A percentile compares a stretch with the other conserved stretches of the same genome.
phyloP scores from a whole-genome alignment of 148 eudicot species.

The Fagopyrum tataricum region DNA sequence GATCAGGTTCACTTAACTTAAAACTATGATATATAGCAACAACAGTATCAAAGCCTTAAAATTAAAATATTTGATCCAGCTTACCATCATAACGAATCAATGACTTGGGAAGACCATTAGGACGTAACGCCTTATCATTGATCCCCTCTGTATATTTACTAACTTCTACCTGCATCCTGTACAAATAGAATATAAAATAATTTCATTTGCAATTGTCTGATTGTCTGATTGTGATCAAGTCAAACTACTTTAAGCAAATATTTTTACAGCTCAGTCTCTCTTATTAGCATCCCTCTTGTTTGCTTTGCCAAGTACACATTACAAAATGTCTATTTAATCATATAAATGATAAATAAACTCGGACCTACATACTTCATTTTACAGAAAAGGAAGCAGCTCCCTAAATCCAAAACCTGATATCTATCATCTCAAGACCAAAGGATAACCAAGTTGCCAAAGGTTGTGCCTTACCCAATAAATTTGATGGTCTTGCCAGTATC shows the following conservation, averaged over 20 bases:
- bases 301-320: no score
- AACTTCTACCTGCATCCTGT: conserved; percentile 99
- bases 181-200: conserved; percentile 5
- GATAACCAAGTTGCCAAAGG: not conserved
- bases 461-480: conserved; percentile 68
- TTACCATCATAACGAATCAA: conserved; percentile 94
- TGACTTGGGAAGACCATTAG: conserved; percentile 88
- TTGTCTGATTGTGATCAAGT: not conserved
- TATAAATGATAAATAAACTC: no score
- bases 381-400: not conserved
- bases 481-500: conserved; percentile 70
- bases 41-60: conserved; percentile 6
- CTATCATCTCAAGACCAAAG: not conserved
- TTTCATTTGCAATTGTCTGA: not conserved
- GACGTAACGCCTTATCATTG: conserved; percentile 69
- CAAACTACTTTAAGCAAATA: not conserved
- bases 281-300: no score
- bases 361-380: not conserved
- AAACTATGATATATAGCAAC: not conserved
- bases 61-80: conserved; percentile 6
- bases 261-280: not conserved
- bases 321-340: no score
- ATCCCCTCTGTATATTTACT: conserved; percentile 96
- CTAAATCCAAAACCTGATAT: not conserved
- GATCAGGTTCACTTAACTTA: conserved; percentile 12